Percentiles rank a stretch among this genome's conserved stretches.
Conservation (phyloP, 2,329 filamentous ascomycete genomes). For the Colletotrichum sp. region DNA sequence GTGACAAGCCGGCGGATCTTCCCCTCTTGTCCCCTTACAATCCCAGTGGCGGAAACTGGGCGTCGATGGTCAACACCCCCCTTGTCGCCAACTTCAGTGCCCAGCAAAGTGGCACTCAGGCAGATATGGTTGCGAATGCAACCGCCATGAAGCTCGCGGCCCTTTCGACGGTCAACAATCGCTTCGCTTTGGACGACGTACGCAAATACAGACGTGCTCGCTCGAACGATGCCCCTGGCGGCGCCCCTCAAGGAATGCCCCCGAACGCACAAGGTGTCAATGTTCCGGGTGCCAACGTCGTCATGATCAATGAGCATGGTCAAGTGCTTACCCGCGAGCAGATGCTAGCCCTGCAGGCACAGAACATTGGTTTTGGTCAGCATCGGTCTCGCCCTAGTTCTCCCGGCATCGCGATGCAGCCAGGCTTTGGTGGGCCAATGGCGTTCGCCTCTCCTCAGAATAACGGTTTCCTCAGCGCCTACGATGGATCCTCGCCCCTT, state of each 20-base stretch:
- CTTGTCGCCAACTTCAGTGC: constrained; percentile 86
- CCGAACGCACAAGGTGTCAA: constrained; percentile 56
- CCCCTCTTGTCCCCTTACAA: constrained; percentile 86
- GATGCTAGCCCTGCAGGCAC: constrained; percentile 79
- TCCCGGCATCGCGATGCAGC: constrained; percentile 83
- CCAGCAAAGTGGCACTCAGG: constrained; percentile 68
- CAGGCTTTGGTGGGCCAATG: constrained; percentile 61
- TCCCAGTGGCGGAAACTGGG: constrained; percentile 89
- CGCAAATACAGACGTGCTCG: constrained; percentile 93
- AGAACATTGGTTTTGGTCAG: constrained; percentile 62
- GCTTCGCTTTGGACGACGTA: constrained; percentile 94
- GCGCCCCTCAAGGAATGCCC: constrained; percentile 4
- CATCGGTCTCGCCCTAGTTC: constrained; percentile 88
- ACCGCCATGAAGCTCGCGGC: constrained; percentile 99
- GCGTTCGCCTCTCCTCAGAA: constrained; percentile 88
- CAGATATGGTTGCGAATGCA: constrained; percentile 98
- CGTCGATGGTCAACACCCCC: constrained; percentile 97
- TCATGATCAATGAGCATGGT: constrained; percentile 95
- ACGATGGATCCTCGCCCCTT: constrained; percentile 77
- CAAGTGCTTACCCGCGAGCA: constrained; percentile 88
- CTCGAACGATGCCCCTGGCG: constrained; percentile 79
- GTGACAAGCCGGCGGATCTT: constrained; percentile 73
- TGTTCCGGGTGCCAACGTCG: constrained; percentile 76
- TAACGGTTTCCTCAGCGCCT: constrained; percentile 92
- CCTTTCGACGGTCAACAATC: constrained; percentile 96